These are phyloP conservation scores for Teunomyces tritomae DNA, from an alignment of 805 yeast genomes.

Conservation along the genomic window DNA sequence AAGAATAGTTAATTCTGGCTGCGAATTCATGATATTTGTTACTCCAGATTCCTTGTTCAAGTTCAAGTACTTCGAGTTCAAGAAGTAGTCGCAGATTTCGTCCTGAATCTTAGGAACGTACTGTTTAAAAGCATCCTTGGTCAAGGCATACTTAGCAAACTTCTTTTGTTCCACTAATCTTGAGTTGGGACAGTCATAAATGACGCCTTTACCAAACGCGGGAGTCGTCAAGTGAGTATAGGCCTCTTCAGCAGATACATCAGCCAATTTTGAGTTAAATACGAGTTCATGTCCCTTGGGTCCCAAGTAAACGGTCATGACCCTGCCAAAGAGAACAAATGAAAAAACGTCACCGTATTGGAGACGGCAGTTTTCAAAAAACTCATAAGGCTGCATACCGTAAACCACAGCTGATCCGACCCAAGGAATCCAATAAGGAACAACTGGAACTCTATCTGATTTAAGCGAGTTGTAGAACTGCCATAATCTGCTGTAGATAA, in stretches of 20 bases:
- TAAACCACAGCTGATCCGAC: constrained; percentile 84
- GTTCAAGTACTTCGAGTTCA: constrained; percentile 47
- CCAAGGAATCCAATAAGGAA: constrained; percentile 93
- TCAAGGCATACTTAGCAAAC: constrained; percentile 86
- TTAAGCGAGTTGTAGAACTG: constrained; percentile 65
- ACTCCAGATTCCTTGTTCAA: constrained; percentile 40
- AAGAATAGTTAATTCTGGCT: constrained; percentile 92
- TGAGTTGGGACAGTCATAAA: constrained; percentile 91
- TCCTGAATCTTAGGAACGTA: constrained; percentile 86
- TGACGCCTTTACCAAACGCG: constrained; percentile 94
- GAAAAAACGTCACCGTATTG: constrained; percentile 92
- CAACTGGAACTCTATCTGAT: constrained; percentile 82
- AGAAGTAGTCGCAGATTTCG: constrained; percentile 68
- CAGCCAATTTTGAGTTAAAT: constrained; percentile 81
- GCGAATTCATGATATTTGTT: constrained; percentile 71
- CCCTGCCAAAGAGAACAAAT: constrained; percentile 82
- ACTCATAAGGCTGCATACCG: constrained; percentile 93
- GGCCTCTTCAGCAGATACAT: constrained; percentile 95
- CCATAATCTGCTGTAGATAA: constrained; percentile 52
- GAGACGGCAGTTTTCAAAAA: constrained; percentile 72
- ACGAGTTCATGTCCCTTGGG: constrained; percentile 98
- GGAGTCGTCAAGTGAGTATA: constrained; percentile 94
- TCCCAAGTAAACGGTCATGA: constrained; percentile 93
- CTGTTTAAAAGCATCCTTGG: constrained; percentile 73
- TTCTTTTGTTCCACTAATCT: constrained; percentile 97